These are phyloP conservation scores for Backusella psychrophila DNA, from an alignment of 192 early-diverging fungal species.

Conservation along the genomic window DNA sequence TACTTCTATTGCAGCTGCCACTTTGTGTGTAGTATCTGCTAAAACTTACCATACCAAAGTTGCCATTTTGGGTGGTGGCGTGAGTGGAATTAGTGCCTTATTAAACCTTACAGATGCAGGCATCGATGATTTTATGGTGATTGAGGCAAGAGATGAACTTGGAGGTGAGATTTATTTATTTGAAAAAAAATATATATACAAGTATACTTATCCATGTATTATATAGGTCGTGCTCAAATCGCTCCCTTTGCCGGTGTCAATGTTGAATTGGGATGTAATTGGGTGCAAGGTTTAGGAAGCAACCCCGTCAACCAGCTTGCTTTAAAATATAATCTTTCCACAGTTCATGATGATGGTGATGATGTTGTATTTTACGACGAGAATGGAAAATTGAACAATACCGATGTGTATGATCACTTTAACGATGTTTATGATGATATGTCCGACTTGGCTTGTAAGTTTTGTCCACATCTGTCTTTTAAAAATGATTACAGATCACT, in stretches of 20 bases:
- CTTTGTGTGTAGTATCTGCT: not conserved
- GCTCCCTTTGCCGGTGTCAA: slow-evolving; percentile 25
- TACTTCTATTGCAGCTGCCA: not conserved
- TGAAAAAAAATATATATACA: not conserved
- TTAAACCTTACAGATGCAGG: slow-evolving; percentile 25
- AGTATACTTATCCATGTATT: not conserved
- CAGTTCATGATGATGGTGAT: slow-evolving; percentile 9
- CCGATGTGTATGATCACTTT: slow-evolving; percentile 17
- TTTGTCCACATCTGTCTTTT: not conserved
- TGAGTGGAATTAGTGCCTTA: slow-evolving; percentile 35
- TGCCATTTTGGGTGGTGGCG: slow-evolving; percentile 41
- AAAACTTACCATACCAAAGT: slow-evolving; percentile 31
- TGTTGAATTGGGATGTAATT: slow-evolving; percentile 38
- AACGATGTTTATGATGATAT: slow-evolving; percentile 11
- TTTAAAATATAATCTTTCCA: slow-evolving; percentile 29
- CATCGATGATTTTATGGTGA: slow-evolving; percentile 37
- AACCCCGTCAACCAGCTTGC: slow-evolving; percentile 34
- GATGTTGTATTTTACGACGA: slow-evolving; percentile 28
- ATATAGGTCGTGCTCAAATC: slow-evolving; percentile 28
- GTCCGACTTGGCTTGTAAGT: slow-evolving; percentile 25
- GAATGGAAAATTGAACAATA: slow-evolving; percentile 27
- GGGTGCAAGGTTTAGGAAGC: slow-evolving; percentile 38
- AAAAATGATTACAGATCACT: not conserved
- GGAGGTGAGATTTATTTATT: slow-evolving; percentile 17
- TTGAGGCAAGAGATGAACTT: slow-evolving; percentile 33